Evolutionary conservation across 805 yeast genomes (phyloP), one percentile per base, ranked within the genome.

Genomic region (Hanseniaspora valbyensis): DNA sequence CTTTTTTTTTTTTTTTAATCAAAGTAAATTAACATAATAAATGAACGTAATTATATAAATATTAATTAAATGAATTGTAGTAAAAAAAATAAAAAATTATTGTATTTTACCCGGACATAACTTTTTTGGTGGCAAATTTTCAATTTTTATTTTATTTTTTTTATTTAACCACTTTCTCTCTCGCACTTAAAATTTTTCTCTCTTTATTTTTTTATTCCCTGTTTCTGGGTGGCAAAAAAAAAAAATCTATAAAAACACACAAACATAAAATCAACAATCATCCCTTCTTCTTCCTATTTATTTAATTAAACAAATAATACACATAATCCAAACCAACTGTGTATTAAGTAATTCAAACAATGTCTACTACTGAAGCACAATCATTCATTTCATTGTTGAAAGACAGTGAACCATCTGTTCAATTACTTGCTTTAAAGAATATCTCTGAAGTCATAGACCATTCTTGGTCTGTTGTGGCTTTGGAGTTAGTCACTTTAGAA

Each of bases 381-480:
- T 95, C 96, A 39, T 83, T 84, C 59, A 74, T 92, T 66, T 95
- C 97, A 36, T 76, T 92, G 55, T 73, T 92, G 62, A 78, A 79
- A 54, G 99, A 92, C 69, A 73, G 79, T 8, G 96, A 92, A 64
- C 68, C 75, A 44, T 67, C 74, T 48, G 76, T 92, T 57, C 89
- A 87, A 65, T 72, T 81, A 32, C 85, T 86, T 63, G 98, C 97
- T 18, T 74, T 92, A 61, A 71, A 81, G 52, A 80, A 95, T 18
- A 76, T 92, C 57, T 84, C 88, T 63, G 75, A 70, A 25, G 76
- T 83, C 45, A 96, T 87, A 46, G 95, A 88, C 68, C 89, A 86
- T 66, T 74, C 87, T 53, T 92, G 98, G 98, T 87, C 98, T 2
- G 97, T 92, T 70, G 84, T 92, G 52, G 95, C 98, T 52, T 92